phyloP scores from a whole-genome alignment of 352 stramenopile genomes.

The Nothophytophthora sp. region DNA sequence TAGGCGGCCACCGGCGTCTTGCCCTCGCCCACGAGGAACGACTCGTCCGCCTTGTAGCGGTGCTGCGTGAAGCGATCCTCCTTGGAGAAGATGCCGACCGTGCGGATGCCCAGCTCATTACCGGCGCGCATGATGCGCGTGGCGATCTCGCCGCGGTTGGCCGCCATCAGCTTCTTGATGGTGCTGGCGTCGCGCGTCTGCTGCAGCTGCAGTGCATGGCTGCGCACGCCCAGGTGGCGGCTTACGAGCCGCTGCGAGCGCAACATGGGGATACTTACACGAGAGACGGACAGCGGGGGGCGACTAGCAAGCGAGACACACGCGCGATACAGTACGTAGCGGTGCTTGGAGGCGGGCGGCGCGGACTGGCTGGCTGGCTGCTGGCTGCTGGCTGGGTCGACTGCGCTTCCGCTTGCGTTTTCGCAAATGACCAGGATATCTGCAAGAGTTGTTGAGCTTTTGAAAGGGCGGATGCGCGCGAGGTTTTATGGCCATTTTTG shows the following conservation, averaged over 20 bases:
- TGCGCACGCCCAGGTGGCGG: conserved; percentile 17
- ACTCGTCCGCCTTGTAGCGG: conserved; percentile 97
- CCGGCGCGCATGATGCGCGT: conserved; percentile 95
- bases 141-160: conserved; percentile 98
- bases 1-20: conserved; percentile 95
- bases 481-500: too few species aligned
- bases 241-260: conserved; percentile 34
- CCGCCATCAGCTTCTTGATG: conserved; percentile 97
- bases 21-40: conserved; percentile 91
- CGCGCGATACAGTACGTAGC: too few species aligned
- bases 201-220: too few species aligned
- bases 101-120: conserved; percentile 93
- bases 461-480: too few species aligned
- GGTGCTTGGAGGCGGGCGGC: too few species aligned
- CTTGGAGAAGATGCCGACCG: conserved; percentile 91
- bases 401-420: neutral
- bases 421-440: neutral
- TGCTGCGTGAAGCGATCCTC: conserved; percentile 96
- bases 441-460: neutral
- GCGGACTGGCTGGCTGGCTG: too few species aligned
- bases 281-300: neutral
- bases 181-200: conserved; percentile 61
- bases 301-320: too few species aligned
- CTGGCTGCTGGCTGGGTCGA: too few species aligned
- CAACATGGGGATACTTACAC: conserved; percentile 35